Percentiles rank a stretch among this genome's conserved stretches.
These are phyloP conservation scores for Thalia dealbata DNA, from an alignment of 176 grass and related monocot species.

Conservation along the genomic window DNA sequence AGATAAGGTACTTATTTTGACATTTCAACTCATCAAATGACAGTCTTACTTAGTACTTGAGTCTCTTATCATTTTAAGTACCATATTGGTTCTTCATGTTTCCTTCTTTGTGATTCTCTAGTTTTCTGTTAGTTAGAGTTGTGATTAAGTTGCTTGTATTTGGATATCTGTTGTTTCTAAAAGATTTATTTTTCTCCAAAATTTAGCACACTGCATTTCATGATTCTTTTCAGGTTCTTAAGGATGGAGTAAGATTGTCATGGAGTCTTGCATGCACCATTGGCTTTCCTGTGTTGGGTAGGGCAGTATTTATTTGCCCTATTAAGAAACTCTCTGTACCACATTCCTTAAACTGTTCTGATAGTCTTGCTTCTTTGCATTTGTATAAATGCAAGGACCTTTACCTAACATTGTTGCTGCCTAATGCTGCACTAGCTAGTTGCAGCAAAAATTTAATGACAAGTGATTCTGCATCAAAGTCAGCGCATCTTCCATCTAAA, in stretches of 20 bases:
- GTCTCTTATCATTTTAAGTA: not conserved
- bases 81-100: not conserved
- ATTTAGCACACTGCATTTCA: not conserved
- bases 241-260: constrained; percentile 67
- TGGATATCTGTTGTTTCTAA: too few species aligned
- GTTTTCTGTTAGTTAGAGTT: not conserved
- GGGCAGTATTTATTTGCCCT: constrained; percentile 45
- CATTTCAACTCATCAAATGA: constrained; percentile 4
- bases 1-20: constrained; percentile 32
- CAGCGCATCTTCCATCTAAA: constrained; percentile 13
- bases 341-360: constrained; percentile 12
- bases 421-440: constrained; percentile 23
- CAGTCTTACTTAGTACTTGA: not conserved
- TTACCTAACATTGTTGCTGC: constrained; percentile 46
- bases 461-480: constrained; percentile 13
- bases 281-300: constrained; percentile 43
- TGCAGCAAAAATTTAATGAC: not conserved
- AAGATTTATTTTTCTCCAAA: not conserved
- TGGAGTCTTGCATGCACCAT: constrained; percentile 73
- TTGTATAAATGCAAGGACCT: constrained; percentile 51
- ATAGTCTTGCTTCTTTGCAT: constrained; percentile 19
- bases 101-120: not conserved
- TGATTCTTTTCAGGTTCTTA: constrained; percentile 48
- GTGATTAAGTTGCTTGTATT: not conserved
- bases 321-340: constrained; percentile 26